Percentiles rank a stretch among this genome's conserved stretches.
These are phyloP conservation scores for Aphanocladium album DNA, from an alignment of 2,329 filamentous ascomycete species.

Conservation along the genomic window DNA sequence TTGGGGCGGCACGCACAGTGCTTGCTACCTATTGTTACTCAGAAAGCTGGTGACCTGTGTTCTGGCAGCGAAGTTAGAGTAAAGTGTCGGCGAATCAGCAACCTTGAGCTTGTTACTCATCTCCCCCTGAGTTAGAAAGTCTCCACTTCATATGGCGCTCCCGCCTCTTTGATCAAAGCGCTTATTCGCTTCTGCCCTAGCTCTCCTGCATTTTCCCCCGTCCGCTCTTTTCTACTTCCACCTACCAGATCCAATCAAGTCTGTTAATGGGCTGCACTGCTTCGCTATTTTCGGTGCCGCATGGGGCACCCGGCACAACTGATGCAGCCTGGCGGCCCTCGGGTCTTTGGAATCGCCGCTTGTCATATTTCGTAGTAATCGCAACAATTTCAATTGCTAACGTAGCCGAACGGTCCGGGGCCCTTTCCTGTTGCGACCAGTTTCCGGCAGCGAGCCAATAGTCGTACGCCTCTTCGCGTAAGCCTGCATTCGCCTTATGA, in stretches of 20 bases:
- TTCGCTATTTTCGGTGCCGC: background rate
- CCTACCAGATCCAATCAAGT: background rate
- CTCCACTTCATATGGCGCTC: no score
- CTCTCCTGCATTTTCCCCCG: background rate
- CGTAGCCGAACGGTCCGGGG: background rate
- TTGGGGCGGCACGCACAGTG: no score
- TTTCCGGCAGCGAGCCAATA: background rate
- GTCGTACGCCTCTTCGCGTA: background rate
- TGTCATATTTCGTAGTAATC: background rate
- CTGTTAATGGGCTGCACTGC: background rate
- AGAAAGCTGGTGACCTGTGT: no score
- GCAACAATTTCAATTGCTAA: background rate
- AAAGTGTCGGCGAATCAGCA: background rate
- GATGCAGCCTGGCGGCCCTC: background rate
- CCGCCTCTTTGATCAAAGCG: background rate
- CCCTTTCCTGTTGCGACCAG: background rate
- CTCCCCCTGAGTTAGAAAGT: no score
- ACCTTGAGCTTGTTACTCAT: background rate
- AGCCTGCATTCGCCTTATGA: background rate
- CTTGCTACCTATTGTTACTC: no score
- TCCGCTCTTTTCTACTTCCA: background rate
- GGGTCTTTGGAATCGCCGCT: background rate
- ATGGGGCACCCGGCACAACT: background rate
- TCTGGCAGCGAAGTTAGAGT: background rate
- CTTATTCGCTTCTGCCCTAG: background rate